A percentile compares a stretch with the other conserved stretches of the same genome.
Conservation (phyloP, 2,329 filamentous ascomycete species). For the Fusarium sublunatum region DNA sequence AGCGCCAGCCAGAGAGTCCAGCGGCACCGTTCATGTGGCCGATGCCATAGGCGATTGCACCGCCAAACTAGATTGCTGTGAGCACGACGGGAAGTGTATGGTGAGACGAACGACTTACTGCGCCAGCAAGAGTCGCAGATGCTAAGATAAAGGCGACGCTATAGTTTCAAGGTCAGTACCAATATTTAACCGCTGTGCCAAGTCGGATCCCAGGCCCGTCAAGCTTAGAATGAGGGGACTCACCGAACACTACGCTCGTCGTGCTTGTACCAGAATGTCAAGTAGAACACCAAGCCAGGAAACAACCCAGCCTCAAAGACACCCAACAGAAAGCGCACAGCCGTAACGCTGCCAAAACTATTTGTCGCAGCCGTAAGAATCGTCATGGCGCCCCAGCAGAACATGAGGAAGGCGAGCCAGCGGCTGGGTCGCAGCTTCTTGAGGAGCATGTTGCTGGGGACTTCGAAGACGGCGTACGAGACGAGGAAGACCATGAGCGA, state of each 20-base stretch:
- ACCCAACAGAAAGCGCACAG: conserved; percentile 74
- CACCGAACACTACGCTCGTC: conserved; percentile 73
- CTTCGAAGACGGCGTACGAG: conserved; percentile 70
- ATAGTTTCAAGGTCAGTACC: conserved; percentile 20
- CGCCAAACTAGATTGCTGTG: conserved; percentile 63
- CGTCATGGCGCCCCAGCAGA: conserved; percentile 74
- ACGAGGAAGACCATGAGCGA: conserved; percentile 71
- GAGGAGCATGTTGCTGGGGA: conserved; percentile 74
- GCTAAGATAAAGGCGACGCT: conserved; percentile 77
- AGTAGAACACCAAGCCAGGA: conserved; percentile 67
- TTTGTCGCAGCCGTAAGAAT: conserved; percentile 73
- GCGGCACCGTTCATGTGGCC: conserved; percentile 74
- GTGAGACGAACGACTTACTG: conserved; percentile 50
- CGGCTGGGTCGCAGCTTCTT: conserved; percentile 71
- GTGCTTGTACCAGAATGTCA: conserved; percentile 80
- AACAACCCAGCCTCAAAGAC: conserved; percentile 78
- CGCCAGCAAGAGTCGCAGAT: conserved; percentile 75
- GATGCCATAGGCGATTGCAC: conserved; percentile 77
- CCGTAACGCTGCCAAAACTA: conserved; percentile 71
- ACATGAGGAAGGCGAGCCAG: conserved; percentile 75
- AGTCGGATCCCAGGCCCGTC: conserved; percentile 6
- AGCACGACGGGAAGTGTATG: not conserved
- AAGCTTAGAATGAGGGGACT: conserved; percentile 15
- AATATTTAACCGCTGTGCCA: not conserved
- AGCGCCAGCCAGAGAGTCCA: conserved; percentile 76